phyloP scores from a whole-genome alignment of 2,329 filamentous ascomycete genomes.

The Periconia sp. region DNA sequence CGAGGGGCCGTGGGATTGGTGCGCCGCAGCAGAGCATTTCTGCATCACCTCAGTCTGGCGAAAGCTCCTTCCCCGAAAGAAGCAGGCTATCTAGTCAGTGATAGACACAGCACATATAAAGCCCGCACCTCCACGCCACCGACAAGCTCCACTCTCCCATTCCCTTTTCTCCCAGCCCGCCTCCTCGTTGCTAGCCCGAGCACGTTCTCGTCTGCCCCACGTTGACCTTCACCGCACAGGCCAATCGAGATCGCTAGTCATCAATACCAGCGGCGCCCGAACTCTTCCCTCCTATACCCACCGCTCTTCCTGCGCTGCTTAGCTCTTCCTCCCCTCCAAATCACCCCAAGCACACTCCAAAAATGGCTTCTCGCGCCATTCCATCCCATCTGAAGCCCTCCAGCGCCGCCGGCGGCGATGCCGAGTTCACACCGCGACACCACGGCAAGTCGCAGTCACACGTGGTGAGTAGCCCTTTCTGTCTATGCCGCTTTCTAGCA shows the following conservation, averaged over 20 bases:
- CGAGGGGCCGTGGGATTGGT: slow-evolving; percentile 15
- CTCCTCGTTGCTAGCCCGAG: slow-evolving; percentile 8
- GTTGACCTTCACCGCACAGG: slow-evolving; percentile 10
- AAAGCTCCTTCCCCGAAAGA: too few species aligned
- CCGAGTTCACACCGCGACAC: slow-evolving; percentile 67
- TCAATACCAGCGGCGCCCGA: too few species aligned
- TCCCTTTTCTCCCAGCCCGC: too few species aligned
- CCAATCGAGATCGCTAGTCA: slow-evolving; percentile 6
- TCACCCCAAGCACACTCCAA: slow-evolving; percentile 21
- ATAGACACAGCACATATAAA: slow-evolving; percentile 13
- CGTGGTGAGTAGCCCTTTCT: slow-evolving; percentile 68
- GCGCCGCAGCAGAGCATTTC: slow-evolving; percentile 13
- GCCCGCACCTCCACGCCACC: not conserved
- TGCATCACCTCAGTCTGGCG: too few species aligned
- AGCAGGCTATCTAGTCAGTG: not conserved
- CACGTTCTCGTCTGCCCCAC: slow-evolving; percentile 22
- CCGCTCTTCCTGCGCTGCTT: not conserved
- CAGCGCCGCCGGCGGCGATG: slow-evolving; percentile 45
- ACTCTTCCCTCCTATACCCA: slow-evolving; percentile 7
- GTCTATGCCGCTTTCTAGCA: slow-evolving; percentile 5
- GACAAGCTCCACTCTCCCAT: not conserved
- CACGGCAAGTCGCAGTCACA: slow-evolving; percentile 87
- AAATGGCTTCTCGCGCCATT: slow-evolving; percentile 76
- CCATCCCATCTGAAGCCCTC: slow-evolving; percentile 82
- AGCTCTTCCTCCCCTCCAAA: slow-evolving; percentile 10